Base-by-base conservation (phyloP, 495 filamentous ascomycete species). In the Daldinia decipiens region DNA sequence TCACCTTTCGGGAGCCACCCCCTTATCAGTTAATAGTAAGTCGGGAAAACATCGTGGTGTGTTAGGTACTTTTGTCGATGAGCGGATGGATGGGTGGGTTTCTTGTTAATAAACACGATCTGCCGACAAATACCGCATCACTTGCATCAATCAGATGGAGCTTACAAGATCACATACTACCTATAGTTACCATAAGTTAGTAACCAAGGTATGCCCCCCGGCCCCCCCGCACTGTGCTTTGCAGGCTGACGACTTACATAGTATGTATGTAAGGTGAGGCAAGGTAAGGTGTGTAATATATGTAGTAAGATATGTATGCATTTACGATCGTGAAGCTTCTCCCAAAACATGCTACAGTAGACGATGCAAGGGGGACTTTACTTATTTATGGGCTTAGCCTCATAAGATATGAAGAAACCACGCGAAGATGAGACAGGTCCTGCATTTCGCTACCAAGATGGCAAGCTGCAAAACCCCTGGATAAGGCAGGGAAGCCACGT, bases 41-140 rank as follows among this genome's bases (percentile, higher is more conserved):
- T 38, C 8, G 19, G 36, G 17, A 65, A 53, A 45, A 64, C 27
- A 54, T 36, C 45, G 27, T 27, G 34, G 27, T 27, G 34, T 29
- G 27, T 27, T 24, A 3, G 63, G 51, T 26, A 38, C 38, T 32
- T 36, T 58, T 45, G 21, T 26, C 47, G 19, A 63, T 64, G 62
- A 62, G 53, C 36, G 32, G 32, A 32, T 32, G 32, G 19, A 63
- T 67, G 59, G 53, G 53, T 45, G 36, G 51, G 5, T 31, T 36
- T 51, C 36, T 13, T 24, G 19, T 40, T 27, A 26, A n/a, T 64
- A 68, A 21, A 36, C 34, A 13, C 8, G 53, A 66, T 63, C 51
- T 71, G 68, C 68, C 68, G 68, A 67, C 53, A 27, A 39, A 67
- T 67, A 59, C 58, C 63, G 63, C n/a, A 63, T 71, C 62, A 32